A percentile compares a stretch with the other conserved stretches of the same genome.
Conservation (phyloP, 108 stramenopile species). For the Stephanodiscus triporus region DNA sequence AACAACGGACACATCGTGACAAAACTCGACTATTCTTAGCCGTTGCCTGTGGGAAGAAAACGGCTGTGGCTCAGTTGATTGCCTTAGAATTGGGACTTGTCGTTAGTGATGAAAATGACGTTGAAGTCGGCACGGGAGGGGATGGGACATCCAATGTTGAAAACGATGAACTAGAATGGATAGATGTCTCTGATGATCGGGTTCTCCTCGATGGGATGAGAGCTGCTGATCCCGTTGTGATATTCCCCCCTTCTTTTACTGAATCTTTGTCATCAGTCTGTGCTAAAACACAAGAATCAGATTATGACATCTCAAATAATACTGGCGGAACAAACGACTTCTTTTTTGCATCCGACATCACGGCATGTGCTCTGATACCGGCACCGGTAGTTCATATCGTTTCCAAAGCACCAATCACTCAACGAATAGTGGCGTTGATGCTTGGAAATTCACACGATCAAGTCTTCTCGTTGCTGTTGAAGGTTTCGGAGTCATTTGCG, state of each 20-base stretch:
- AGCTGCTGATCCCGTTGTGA: conserved; percentile 2
- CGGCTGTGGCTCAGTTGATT: conserved; percentile 34
- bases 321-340: neutral
- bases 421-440: conserved; percentile 28
- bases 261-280: conserved; percentile 7
- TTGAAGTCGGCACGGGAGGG: conserved; percentile 5
- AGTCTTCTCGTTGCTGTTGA: conserved; percentile 31
- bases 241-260: conserved; percentile 33
- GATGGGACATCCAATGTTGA: neutral
- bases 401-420: neutral
- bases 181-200: conserved; percentile 35
- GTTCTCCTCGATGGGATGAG: neutral
- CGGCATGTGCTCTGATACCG: conserved; percentile 45
- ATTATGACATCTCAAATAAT: neutral
- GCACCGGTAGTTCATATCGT: conserved; percentile 23
- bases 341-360: conserved; percentile 11
- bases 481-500: conserved; percentile 10
- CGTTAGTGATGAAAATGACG: conserved; percentile 1
- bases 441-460: conserved; percentile 35
- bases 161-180: conserved; percentile 32
- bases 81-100: conserved; percentile 36
- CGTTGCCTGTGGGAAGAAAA: conserved; percentile 25
- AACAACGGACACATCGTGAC: neutral
- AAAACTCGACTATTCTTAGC: conserved; percentile 43
- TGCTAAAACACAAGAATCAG: neutral